phyloP scores from a whole-genome alignment of 257 asterid species.

The Ehretia macrophylla region DNA sequence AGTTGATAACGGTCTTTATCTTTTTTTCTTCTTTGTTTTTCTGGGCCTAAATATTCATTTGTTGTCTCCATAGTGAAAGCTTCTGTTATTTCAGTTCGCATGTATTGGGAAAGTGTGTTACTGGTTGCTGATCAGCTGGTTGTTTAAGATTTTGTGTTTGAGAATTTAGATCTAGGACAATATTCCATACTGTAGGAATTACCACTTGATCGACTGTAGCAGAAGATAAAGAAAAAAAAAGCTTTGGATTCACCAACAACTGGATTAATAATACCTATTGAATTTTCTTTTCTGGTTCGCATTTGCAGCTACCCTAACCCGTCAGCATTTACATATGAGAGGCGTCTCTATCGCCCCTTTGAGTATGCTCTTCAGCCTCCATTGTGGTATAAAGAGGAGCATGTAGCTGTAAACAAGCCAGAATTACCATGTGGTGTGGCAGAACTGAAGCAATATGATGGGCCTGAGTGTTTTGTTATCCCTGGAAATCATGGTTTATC shows the following conservation, averaged over 20 bases:
- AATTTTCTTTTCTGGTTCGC: constrained; percentile 8
- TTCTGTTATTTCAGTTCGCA: not conserved
- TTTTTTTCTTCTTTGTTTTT: too few relatives aligned
- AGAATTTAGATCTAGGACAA: not conserved
- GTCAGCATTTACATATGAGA: constrained; percentile 81
- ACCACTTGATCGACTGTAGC: too few relatives aligned
- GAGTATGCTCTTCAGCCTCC: constrained; percentile 99
- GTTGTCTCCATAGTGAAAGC: too few relatives aligned
- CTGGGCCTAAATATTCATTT: too few relatives aligned
- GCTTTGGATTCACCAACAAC: not conserved
- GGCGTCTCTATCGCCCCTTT: constrained; percentile 87
- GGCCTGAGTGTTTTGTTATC: constrained; percentile 92
- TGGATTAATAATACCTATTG: not conserved
- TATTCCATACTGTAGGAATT: not conserved
- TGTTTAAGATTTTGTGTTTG: not conserved
- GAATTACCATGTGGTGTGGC: constrained; percentile 70
- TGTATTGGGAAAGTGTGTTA: not conserved
- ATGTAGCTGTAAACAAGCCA: constrained; percentile 82
- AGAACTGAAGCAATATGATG: constrained; percentile 66
- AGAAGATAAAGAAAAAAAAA: too few relatives aligned
- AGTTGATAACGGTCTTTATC: too few relatives aligned
- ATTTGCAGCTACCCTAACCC: constrained; percentile 87
- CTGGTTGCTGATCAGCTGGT: not conserved
- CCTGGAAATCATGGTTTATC: constrained; percentile 97
- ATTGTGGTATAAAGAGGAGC: constrained; percentile 76